Base-by-base conservation (phyloP, 1,139 yeast genomes). In the Chernovozyma aurita region DNA sequence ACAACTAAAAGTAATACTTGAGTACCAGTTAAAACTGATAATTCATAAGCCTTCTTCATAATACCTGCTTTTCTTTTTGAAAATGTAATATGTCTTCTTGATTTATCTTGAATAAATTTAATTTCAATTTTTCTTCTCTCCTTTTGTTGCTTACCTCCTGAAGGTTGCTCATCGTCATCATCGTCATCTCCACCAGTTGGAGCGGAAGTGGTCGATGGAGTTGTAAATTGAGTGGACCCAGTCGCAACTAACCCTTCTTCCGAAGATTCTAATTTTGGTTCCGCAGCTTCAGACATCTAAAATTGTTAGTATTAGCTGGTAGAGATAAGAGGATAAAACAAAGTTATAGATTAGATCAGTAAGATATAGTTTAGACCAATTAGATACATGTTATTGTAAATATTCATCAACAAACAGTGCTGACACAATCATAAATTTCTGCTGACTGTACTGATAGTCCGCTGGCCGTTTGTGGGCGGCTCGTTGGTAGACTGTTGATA, bases 61-160 rank as follows among this genome's bases (percentile, higher is more conserved):
- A 92, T 92, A 46, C 98, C 98, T 30, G 97, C 97, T 65, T 92
- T 90, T 63, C 98, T 85, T 69, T 92, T 92, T 37, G 96, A 86
- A 54, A 92, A 92, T 20, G 98, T 92, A 50, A 92, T 92, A 64
- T 92, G 98, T 56, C 98, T 87, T 61, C 97, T 81, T 24, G 96
- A 86, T 66, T 92, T 92, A 63, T 92, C 97, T 64, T 90, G 95
- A 54, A 92, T 92, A 57, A 92, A 92, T 69, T 88, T 87, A 62
- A 92, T 92, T 63, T 92, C 97, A 57, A 92, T 92, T 65, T 92
- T 92, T 66, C 97, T 83, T 65, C 97, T 78, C 64, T 92, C 97
- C 56, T 88, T 78, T 45, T 60, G 77, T 41, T 64, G 70, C 53
- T 74, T 74, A 29, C 74, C 75, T 35, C 76, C 69, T 8, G 76